Percentiles rank a stretch among this genome's conserved stretches.
Evolutionary conservation across 2,329 filamentous ascomycete species (phyloP).

Genomic region (Lasiodiplodia citricola): DNA sequence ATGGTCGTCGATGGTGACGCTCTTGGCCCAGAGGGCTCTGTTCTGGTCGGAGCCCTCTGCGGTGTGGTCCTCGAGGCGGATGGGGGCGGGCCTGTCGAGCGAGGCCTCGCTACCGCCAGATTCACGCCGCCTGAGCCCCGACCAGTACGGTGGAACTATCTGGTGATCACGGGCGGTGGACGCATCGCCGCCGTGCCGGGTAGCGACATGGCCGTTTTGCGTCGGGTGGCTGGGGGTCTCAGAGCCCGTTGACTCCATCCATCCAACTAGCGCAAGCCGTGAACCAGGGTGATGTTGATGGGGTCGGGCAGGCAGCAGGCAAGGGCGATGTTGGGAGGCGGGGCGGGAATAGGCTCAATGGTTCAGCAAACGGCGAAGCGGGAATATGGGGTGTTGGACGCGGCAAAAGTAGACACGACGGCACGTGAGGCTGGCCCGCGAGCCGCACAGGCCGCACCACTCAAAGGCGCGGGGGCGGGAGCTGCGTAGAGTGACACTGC

Average conservation of each 20-base stretch:
- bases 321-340: constrained; percentile 18
- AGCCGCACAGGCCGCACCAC: not conserved
- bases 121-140: constrained; percentile 45
- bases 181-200: constrained; percentile 8
- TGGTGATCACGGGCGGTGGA: constrained; percentile 31
- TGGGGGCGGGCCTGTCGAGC: constrained; percentile 49
- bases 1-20: constrained; percentile 67
- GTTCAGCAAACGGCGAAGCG: constrained; percentile 9
- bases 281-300: constrained; percentile 10
- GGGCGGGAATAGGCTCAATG: constrained; percentile 20
- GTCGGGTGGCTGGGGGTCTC: constrained; percentile 33
- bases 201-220: constrained; percentile 25
- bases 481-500: constrained; percentile 3
- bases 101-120: constrained; percentile 41
- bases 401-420: constrained; percentile 11
- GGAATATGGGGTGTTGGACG: constrained; percentile 9
- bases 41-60: constrained; percentile 62
- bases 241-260: constrained; percentile 47
- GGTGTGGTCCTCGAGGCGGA: constrained; percentile 69
- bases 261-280: constrained; percentile 36
- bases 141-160: constrained; percentile 56
- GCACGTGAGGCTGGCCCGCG: constrained; percentile 12
- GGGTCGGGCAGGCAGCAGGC: constrained; percentile 15
- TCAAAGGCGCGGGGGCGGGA: not conserved
- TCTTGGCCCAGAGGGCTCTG: constrained; percentile 65